Evolutionary conservation across 306 rosid genomes (phyloP).

Genomic region (Trifolium fragiferum): DNA sequence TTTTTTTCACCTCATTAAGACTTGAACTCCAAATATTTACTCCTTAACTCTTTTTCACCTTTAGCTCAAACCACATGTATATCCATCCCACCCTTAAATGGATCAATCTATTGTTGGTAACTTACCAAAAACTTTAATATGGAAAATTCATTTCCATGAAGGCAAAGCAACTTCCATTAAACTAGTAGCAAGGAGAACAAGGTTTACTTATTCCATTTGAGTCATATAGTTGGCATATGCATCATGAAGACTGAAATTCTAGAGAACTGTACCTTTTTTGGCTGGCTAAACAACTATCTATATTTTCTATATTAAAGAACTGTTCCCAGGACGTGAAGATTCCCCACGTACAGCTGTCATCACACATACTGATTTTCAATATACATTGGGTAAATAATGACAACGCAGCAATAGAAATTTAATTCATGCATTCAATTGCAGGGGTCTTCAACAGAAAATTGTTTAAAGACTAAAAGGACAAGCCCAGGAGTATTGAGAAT

Average conservation of each 20-base stretch:
- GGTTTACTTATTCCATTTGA: conserved; percentile 29
- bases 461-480: conserved; percentile 22
- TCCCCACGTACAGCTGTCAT: conserved; percentile 41
- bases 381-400: conserved; percentile 35
- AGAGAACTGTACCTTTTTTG: conserved; percentile 28
- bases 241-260: conserved; percentile 20
- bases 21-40: no score
- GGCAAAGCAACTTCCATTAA: conserved; percentile 12
- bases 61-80: no score
- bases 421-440: conserved; percentile 24
- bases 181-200: background rate
- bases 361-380: conserved; percentile 15
- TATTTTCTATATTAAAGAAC: conserved; percentile 21
- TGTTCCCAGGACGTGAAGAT: conserved; percentile 35
- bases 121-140: background rate
- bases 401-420: conserved; percentile 37
- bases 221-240: conserved; percentile 37
- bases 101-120: no score
- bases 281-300: background rate
- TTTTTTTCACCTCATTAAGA: no score
- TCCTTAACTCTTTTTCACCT: no score
- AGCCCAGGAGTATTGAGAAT: conserved; percentile 3
- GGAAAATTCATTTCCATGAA: background rate
- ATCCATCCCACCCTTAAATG: no score
- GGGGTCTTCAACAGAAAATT: conserved; percentile 25